Percentiles rank a stretch among this genome's conserved stretches.
Conservation (phyloP, 768 basidiomycete species). For the Leccinellum luteum region DNA sequence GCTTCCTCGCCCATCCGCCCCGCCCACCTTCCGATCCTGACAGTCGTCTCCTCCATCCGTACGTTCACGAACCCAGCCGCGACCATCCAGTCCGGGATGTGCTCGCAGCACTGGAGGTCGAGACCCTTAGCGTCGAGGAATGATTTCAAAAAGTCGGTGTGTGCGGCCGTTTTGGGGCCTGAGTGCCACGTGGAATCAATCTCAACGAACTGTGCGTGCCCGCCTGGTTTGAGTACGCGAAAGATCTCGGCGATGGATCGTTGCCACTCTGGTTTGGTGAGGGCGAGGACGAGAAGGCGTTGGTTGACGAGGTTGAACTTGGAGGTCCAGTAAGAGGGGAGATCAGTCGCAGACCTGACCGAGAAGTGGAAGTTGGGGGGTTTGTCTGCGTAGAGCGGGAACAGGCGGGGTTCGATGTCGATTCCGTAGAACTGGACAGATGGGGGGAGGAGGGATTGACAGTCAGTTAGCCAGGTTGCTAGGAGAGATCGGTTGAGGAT, state of each 20-base stretch:
- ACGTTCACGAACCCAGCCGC: constrained; percentile 4
- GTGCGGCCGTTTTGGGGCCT: constrained; percentile 5
- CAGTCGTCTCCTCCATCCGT: constrained; percentile 3
- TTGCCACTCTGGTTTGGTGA: constrained; percentile 25
- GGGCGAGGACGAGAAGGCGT: constrained; percentile 29
- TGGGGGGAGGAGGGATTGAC: constrained; percentile 6
- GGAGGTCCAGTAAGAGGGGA: constrained; percentile 29
- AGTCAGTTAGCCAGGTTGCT: constrained; percentile 20
- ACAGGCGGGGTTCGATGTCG: constrained; percentile 21
- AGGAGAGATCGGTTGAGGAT: not conserved
- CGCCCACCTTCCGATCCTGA: constrained; percentile 20
- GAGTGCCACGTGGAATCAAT: constrained; percentile 17
- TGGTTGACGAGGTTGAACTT: constrained; percentile 33
- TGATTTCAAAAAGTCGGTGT: constrained; percentile 6
- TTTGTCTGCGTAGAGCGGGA: constrained; percentile 1
- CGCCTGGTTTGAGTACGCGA: constrained; percentile 31
- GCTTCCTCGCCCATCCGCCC: constrained; percentile 17
- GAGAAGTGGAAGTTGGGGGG: constrained; percentile 12
- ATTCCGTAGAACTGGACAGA: constrained; percentile 21
- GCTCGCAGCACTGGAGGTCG: constrained; percentile 10
- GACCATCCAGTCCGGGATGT: constrained; percentile 9
- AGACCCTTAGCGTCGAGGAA: constrained; percentile 12
- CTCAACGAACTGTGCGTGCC: constrained; percentile 31
- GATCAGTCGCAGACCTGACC: constrained; percentile 10
- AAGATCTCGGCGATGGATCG: constrained; percentile 22